Evolutionary conservation across 257 asterid species (phyloP).

Genomic region (Nyctanthes arbortristis): DNA sequence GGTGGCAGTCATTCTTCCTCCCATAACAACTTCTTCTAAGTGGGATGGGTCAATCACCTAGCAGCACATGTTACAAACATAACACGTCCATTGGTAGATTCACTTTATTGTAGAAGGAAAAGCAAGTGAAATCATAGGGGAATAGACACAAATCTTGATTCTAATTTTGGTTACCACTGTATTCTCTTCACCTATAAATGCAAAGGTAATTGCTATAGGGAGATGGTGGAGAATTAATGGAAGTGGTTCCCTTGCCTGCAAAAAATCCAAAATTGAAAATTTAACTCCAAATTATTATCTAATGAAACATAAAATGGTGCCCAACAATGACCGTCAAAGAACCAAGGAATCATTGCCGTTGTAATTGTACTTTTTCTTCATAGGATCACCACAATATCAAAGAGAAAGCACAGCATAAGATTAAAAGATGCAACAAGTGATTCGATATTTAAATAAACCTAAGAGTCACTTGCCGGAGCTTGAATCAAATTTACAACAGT

Average conservation of each 20-base stretch:
- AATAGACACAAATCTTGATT: not conserved
- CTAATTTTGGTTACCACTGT: constrained; percentile 56
- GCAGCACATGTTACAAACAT: constrained; percentile 23
- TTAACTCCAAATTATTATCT: constrained; percentile 19
- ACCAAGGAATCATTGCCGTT: not conserved
- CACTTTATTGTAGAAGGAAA: constrained; percentile 5
- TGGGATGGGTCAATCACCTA: constrained; percentile 93
- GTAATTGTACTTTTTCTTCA: not conserved
- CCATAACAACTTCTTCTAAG: constrained; percentile 88
- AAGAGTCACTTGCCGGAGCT: no score
- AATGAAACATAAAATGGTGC: not conserved
- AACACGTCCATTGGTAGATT: constrained; percentile 7
- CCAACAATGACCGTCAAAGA: constrained; percentile 1
- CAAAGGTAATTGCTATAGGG: constrained; percentile 91
- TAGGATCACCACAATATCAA: not conserved
- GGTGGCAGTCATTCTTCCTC: constrained; percentile 87
- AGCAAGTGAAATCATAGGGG: not conserved
- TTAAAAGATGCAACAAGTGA: not conserved
- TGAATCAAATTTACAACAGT: not conserved
- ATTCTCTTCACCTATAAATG: constrained; percentile 73
- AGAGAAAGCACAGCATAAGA: not conserved
- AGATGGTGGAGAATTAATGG: constrained; percentile 94
- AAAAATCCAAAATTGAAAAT: constrained; percentile 23
- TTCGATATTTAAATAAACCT: not conserved
- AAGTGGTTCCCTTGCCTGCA: constrained; percentile 90